Evolutionary conservation across 2,329 filamentous ascomycete species (phyloP), one percentile per base, ranked within the genome.

Genomic region (Cordyceps sp.): DNA sequence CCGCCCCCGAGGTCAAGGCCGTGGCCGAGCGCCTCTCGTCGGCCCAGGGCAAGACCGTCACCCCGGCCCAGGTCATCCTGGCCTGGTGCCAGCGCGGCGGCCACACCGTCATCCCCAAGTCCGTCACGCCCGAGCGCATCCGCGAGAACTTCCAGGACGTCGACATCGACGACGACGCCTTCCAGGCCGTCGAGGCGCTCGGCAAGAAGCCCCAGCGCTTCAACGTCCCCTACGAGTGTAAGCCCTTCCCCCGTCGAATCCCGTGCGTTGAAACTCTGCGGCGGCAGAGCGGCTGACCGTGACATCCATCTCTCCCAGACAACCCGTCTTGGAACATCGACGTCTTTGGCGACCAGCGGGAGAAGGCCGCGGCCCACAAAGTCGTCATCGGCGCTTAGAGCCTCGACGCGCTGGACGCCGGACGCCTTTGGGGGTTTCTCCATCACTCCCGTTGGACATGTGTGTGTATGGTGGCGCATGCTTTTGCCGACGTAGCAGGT

Each of bases 81-180:
- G 48, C 75, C 59, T 75, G 73, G 71, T 51, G 59, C 58, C 49
- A 64, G 55, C 43, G 63, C 28, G 54, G 71, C 42, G 75, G 73
- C 33, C 75, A 74, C 54, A 70, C 63, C 42, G 78, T 84, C 42
- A 82, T 84, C 43, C 79, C 79, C 46, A 84, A 84, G 64, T 76
- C 68, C 15, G 76, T 82, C 39, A 81, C 68, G 35, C 62, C 71
- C 31, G 61, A 62, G 22, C 69, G 79, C 36, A 84, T 85, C 42
- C 59, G 68, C 45, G 65, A 62, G 45, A 84, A 85, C 63, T 82
- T 76, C 48, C 59, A 74, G 56, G 66, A 79, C 52, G 62, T 74
- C 31, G 66, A 80, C 45, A 57, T 82, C 36, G 54, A 58, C 28
- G 59, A 66, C 25, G 61, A 64, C 33, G 68, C 77, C 41, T 66